These are phyloP conservation scores for Hanseniaspora osmophila DNA, from an alignment of 805 yeast species.

Conservation along the genomic window DNA sequence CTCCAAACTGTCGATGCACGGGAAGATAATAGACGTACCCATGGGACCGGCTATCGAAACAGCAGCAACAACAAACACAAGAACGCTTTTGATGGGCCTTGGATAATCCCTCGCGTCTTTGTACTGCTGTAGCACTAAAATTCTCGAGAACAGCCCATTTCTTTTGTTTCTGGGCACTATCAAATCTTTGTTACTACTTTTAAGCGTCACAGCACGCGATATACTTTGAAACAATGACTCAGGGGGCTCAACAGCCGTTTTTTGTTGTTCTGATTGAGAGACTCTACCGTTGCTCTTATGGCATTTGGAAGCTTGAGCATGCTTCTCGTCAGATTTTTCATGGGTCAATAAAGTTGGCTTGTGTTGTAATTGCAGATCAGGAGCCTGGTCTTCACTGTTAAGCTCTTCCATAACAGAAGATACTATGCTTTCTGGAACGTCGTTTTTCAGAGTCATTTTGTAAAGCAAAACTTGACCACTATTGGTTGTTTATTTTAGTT, in stretches of 20 bases:
- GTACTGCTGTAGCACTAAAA: constrained; percentile 52
- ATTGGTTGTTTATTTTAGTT: background rate
- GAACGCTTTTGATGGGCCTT: constrained; percentile 29
- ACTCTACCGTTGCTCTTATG: background rate
- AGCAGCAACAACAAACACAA: constrained; percentile 52
- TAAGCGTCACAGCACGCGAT: background rate
- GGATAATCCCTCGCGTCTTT: constrained; percentile 60
- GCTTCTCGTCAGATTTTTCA: background rate
- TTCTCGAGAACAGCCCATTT: constrained; percentile 41
- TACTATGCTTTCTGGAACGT: background rate
- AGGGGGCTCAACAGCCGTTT: background rate
- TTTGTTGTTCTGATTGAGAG: background rate
- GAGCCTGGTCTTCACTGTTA: background rate
- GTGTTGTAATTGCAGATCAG: background rate
- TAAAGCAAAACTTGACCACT: no score
- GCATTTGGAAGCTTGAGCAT: background rate
- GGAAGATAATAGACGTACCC: constrained; percentile 76
- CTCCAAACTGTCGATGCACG: constrained; percentile 54
- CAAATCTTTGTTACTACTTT: constrained; percentile 7
- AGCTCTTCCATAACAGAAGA: background rate
- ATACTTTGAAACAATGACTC: background rate
- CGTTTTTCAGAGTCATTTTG: background rate
- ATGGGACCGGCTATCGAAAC: constrained; percentile 77
- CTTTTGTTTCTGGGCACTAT: constrained; percentile 24
- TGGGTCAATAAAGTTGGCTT: background rate